Base-by-base conservation (phyloP, 2,329 filamentous ascomycete genomes). In the Sclerotinia borealis region DNA sequence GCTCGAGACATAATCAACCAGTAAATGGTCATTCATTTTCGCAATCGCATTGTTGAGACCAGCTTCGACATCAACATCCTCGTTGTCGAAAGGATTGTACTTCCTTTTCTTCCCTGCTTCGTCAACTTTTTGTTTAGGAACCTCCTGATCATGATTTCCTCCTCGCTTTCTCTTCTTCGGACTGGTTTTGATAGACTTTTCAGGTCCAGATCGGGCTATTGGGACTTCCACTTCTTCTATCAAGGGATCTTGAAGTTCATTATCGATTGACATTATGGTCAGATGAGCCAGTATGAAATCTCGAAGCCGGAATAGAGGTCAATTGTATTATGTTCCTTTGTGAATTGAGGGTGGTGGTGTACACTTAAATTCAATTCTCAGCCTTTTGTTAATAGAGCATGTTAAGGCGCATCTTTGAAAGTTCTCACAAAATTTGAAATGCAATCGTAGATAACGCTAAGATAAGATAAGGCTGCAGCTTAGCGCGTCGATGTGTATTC, bases 1-100 rank as follows among this genome's bases (percentile, higher is more conserved):
- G 73, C 95, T 88, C 8, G 90, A 90, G 66, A 97, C 81, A 75
- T 96, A 87, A 75, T 97, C 93, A 1, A 93, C 91, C 52, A 97
- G 79, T 48, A 97, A 81, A 68, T 88, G 85, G 65, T 85, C 88
- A 75, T 96, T 91, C 88, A 97, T 93, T 65, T 86, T 85, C 50
- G 86, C 85, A 74, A 97, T 90, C 4, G 90, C 85, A 68, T 85
- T 86, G 77, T 97, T 96, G 68, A 97, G 79, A 8, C 89, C 88
- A 39, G 88, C 84, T 70, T 92, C 85, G 49, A 85, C 81, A 73
- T 92, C 86, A 64, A 88, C 75, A 34, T 82, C 77, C 29, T 79
- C 80, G 54, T 87, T 84, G 48, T 85, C 81, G 64, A 83, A 79
- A 61, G 78, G 77, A 27, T 29, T 22, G 72, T 83, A 80, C 71